Evolutionary conservation across 331 rosid species (phyloP).

Genomic region (Malus hybrid): DNA sequence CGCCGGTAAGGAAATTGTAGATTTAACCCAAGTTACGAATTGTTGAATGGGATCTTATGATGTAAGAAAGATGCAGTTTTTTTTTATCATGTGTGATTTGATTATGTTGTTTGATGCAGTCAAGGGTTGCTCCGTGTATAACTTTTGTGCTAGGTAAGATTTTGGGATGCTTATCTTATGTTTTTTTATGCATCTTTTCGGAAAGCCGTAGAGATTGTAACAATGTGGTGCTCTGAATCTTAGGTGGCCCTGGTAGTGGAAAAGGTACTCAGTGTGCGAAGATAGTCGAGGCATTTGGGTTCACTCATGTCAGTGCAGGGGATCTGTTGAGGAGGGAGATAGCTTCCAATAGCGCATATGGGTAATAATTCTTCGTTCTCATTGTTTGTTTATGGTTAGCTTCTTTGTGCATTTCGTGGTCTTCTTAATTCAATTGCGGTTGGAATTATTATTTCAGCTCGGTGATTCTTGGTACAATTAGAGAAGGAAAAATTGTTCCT

Average conservation of each 20-base stretch:
- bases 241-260: constrained; percentile 97
- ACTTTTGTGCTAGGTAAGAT: constrained; percentile 83
- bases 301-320: constrained; percentile 93
- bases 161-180: background rate
- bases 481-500: constrained; percentile 86
- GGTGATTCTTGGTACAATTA: constrained; percentile 63
- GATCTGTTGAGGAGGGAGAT: constrained; percentile 88
- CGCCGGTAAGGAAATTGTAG: constrained; percentile 27
- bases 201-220: background rate
- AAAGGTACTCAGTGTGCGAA: constrained; percentile 89
- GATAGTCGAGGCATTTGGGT: constrained; percentile 75
- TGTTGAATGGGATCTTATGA: background rate
- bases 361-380: constrained; percentile 41
- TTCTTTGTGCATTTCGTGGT: background rate
- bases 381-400: background rate
- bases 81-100: background rate
- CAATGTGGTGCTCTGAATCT: constrained; percentile 7
- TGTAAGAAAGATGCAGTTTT: background rate
- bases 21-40: background rate
- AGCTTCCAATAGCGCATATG: constrained; percentile 50
- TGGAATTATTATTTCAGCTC: constrained; percentile 45
- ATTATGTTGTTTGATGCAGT: constrained; percentile 44
- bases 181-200: background rate
- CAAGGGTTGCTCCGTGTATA: constrained; percentile 38
- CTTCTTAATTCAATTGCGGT: constrained; percentile 5